Evolutionary conservation across 208 protist species (phyloP), one percentile per base, ranked within the genome.

Genomic region (Trypanosoma avium): DNA sequence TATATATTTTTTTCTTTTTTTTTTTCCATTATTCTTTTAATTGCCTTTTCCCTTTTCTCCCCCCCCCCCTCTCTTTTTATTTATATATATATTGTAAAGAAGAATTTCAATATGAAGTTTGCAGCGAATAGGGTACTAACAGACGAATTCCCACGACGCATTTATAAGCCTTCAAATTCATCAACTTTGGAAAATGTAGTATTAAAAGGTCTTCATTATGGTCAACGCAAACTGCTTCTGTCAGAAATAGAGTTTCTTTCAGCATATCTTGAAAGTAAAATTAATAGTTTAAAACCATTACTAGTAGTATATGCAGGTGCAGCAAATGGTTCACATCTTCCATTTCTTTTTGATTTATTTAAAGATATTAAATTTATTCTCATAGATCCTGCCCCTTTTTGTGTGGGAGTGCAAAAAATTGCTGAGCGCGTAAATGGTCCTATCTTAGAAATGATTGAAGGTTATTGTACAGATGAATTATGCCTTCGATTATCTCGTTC

Each of bases 171-270:
- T 9, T 92, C 74, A 29, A 64, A 68, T 32, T 67, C 73, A 4
- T 56, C 61, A 0, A 72, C 70, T 7, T 72, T 88, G 12, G 74
- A 84, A 15, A 48, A 70, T 17, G 47, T 81, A 13, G 68, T 87
- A 15, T 17, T 83, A 19, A 95, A 95, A 53, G 78, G 90, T 5
- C 73, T 96, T 27, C 97, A 98, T 74, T 98, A 87, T 78, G 97
- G 97, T 15, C 96, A 98, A 79, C 79, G 97, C 19, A 98, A 98
- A 69, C 67, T 98, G 52, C 73, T 98, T 4, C 65, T 98, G 4
- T 95, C 89, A 2, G 96, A 98, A 70, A 81, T 98, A 30, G 91
- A 98, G 80, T 97, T 98, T 59, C 81, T 98, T 13, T 75, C 78
- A 15, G 66, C 70, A 5, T 70, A 89, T 30, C 13, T 77, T 4